phyloP scores from a whole-genome alignment of 1,139 yeast species.

The Yamadazyma dushanensis region DNA sequence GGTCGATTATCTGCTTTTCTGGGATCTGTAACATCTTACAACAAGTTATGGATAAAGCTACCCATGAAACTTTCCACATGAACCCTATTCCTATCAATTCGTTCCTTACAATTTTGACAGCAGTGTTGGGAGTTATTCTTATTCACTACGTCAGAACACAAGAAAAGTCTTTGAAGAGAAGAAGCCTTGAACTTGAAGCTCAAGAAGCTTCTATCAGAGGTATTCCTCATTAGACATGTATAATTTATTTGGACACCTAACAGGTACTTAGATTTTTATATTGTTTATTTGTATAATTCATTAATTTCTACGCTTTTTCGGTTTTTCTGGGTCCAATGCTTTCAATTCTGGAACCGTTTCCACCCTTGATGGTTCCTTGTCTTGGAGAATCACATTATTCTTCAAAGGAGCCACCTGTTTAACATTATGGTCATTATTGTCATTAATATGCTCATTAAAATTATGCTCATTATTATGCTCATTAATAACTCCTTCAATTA shows the following conservation, averaged over 20 bases:
- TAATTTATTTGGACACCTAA: too few species aligned
- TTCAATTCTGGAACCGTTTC: conserved; percentile 25
- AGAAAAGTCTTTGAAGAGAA: conserved; percentile 49
- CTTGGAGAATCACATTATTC: conserved; percentile 7
- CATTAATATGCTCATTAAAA: too few species aligned
- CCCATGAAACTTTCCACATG: conserved; percentile 65
- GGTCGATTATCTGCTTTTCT: conserved; percentile 76
- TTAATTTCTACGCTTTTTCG: conserved; percentile 10
- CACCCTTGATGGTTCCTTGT: conserved; percentile 4
- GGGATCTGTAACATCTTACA: conserved; percentile 78
- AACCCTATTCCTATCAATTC: conserved; percentile 80
- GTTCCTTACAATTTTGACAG: conserved; percentile 52
- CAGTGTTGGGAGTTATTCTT: conserved; percentile 53
- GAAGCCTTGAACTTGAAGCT: conserved; percentile 62
- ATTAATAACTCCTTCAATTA: not conserved
- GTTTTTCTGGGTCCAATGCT: conserved; percentile 34
- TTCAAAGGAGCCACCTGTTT: conserved; percentile 2
- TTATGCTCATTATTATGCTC: not conserved
- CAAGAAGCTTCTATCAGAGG: conserved; percentile 51
- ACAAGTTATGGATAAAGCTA: conserved; percentile 63
- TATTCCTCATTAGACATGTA: conserved; percentile 50
- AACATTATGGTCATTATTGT: conserved; percentile 1
- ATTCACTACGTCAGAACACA: conserved; percentile 56
- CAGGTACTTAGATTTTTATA: too few species aligned
- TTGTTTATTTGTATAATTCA: too few species aligned